Evolutionary conservation across 306 rosid genomes (phyloP).

Genomic region (Ormosia emarginata): DNA sequence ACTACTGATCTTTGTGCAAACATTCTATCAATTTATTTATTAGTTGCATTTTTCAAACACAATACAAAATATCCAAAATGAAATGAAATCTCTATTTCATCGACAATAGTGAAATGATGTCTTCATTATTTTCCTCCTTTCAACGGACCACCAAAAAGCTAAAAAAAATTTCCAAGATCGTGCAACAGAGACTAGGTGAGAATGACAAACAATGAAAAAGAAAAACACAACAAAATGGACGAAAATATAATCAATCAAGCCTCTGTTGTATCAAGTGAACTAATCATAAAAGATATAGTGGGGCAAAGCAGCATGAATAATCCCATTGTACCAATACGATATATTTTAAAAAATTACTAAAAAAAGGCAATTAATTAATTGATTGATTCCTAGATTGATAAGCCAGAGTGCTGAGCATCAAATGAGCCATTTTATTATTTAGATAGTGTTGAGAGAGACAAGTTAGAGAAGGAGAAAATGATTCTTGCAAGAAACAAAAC

Average conservation of each 20-base stretch:
- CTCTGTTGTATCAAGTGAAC: background rate
- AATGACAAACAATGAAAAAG: background rate
- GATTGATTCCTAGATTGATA: background rate
- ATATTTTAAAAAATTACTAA: background rate
- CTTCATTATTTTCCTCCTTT: background rate
- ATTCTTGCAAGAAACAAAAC: background rate
- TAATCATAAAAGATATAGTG: background rate
- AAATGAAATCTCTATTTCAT: background rate
- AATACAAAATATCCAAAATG: background rate
- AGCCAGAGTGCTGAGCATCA: background rate
- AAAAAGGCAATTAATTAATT: background rate
- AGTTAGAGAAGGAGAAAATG: background rate
- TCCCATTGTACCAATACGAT: background rate
- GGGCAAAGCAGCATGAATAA: background rate
- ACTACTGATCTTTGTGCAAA: background rate
- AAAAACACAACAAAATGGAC: background rate
- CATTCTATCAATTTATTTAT: background rate
- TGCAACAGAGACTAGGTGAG: background rate
- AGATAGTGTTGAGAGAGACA: background rate
- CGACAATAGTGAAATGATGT: background rate
- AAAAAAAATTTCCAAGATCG: background rate
- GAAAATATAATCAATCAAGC: background rate
- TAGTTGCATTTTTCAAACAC: background rate
- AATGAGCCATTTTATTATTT: background rate
- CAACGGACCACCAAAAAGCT: background rate